Percentiles rank a stretch among this genome's conserved stretches.
These are phyloP conservation scores for Macadamia integrifolia DNA, from an alignment of 164 flowering plant species.

Conservation along the genomic window DNA sequence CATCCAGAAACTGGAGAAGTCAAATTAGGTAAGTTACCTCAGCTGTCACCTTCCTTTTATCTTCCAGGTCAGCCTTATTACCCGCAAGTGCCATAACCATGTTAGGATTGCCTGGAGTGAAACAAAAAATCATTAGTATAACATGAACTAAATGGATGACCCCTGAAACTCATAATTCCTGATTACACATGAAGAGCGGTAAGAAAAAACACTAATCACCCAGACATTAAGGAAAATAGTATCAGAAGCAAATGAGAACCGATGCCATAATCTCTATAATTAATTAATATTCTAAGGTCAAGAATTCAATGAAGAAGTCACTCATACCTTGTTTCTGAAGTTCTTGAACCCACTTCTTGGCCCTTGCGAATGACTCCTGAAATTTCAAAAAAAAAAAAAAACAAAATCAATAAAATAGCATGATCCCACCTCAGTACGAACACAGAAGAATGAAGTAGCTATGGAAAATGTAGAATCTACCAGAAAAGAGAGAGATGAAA, in stretches of 20 bases:
- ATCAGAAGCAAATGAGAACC: not conserved
- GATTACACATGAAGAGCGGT: not conserved
- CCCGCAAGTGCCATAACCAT: constrained; percentile 94
- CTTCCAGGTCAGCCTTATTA: constrained; percentile 74
- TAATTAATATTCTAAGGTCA: not conserved
- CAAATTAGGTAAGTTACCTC: constrained; percentile 33
- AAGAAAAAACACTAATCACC: too few species aligned
- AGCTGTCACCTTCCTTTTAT: constrained; percentile 55
- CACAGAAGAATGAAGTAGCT: not conserved
- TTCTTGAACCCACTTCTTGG: constrained; percentile 72
- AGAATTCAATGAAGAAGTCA: not conserved
- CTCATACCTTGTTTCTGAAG: constrained; percentile 58
- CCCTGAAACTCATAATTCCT: not conserved
- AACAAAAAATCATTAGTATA: not conserved
- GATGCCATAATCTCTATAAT: not conserved
- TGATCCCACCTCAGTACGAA: too few species aligned
- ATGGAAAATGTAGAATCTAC: not conserved
- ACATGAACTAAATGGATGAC: not conserved
- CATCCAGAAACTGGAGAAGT: not conserved
- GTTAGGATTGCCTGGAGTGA: constrained; percentile 63
- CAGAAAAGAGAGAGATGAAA: not conserved
- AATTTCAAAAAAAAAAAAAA: constrained; percentile 1
- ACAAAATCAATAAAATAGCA: not conserved
- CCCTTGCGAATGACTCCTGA: constrained; percentile 55
- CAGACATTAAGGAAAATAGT: not conserved